A percentile compares a stretch with the other conserved stretches of the same genome.
These are phyloP conservation scores for Capronia americana DNA, from an alignment of 2,329 filamentous ascomycete genomes.

Conservation along the genomic window DNA sequence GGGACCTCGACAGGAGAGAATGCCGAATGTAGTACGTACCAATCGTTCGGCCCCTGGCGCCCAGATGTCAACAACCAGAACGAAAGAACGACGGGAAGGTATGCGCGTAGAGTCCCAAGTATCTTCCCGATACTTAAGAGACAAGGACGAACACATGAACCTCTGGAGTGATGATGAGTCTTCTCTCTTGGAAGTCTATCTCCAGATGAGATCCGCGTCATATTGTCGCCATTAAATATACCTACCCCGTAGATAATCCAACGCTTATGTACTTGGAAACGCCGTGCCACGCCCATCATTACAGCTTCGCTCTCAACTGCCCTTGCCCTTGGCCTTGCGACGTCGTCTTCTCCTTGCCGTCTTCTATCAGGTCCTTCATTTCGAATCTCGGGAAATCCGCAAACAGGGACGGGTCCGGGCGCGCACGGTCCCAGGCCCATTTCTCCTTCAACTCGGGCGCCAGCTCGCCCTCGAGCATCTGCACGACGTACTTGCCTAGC, in stretches of 20 bases:
- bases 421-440: slow-evolving; percentile 63
- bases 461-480: slow-evolving; percentile 54
- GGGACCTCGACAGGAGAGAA: not conserved
- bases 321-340: not conserved
- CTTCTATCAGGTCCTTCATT: slow-evolving; percentile 60
- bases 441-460: slow-evolving; percentile 48
- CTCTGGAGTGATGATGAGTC: not conserved
- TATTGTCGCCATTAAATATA: not conserved
- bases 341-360: slow-evolving; percentile 28
- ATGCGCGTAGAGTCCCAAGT: not conserved
- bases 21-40: not conserved
- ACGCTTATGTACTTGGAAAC: too few relatives aligned
- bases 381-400: slow-evolving; percentile 64
- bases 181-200: not conserved
- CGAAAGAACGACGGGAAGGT: not conserved
- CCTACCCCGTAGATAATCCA: too few relatives aligned
- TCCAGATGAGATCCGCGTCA: not conserved
- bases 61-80: not conserved
- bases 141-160: not conserved
- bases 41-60: not conserved
- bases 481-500: slow-evolving; percentile 59
- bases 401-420: slow-evolving; percentile 60
- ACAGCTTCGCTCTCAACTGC: slow-evolving; percentile 5
- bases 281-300: not conserved
- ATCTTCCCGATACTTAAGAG: not conserved